Percentiles rank a stretch among this genome's conserved stretches.
phyloP scores from a whole-genome alignment of 371 early-diverging fungal genomes.

The Apophysomyces elegans region DNA sequence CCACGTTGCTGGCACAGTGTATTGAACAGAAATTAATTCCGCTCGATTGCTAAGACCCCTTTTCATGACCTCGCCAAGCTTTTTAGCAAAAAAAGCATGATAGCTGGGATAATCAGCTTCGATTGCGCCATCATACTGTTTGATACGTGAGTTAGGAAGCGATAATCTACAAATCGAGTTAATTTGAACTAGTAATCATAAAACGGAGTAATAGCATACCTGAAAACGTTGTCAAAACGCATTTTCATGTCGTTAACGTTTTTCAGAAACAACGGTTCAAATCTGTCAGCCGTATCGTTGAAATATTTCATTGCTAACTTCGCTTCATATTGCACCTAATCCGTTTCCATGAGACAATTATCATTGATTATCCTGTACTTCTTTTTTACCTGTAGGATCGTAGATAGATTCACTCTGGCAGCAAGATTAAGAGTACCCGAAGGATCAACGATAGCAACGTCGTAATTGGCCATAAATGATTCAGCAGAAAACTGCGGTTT shows the following conservation, averaged over 20 bases:
- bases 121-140: constrained; percentile 49
- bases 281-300: constrained; percentile 69
- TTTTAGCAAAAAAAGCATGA: constrained; percentile 53
- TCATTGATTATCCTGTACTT: too few relatives aligned
- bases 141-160: constrained; percentile 19
- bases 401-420: constrained; percentile 60
- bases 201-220: constrained; percentile 22
- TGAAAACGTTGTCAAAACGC: constrained; percentile 69
- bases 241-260: constrained; percentile 66
- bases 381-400: constrained; percentile 52
- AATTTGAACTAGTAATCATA: neutral
- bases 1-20: constrained; percentile 43
- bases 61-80: constrained; percentile 57
- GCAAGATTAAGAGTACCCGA: constrained; percentile 84
- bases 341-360: constrained; percentile 5
- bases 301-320: constrained; percentile 63
- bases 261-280: constrained; percentile 74
- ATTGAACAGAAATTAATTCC: constrained; percentile 57
- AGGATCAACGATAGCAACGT: constrained; percentile 85
- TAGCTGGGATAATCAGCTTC: constrained; percentile 63
- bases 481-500: constrained; percentile 57
- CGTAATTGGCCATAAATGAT: constrained; percentile 66
- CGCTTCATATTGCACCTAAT: constrained; percentile 67
- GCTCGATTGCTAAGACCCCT: constrained; percentile 74
- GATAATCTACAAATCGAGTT: constrained; percentile 18